These are phyloP conservation scores for Agarophyton chilense DNA, from an alignment of 23 red algal species.

Conservation along the genomic window DNA sequence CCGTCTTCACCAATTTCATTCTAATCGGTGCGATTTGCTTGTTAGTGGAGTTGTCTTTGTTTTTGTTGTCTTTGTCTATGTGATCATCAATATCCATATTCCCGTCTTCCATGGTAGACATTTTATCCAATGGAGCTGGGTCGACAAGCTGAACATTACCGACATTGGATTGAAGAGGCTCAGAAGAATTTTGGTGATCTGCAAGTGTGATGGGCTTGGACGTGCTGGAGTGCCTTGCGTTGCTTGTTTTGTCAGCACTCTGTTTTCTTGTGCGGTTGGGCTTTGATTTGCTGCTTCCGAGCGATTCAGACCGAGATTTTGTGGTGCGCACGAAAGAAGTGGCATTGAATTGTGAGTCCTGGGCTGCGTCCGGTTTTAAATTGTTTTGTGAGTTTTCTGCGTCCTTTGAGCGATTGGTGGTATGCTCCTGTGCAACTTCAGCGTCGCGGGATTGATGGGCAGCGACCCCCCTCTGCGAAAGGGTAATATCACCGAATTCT, in stretches of 20 bases:
- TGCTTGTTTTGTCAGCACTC: background rate
- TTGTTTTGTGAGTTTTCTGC: background rate
- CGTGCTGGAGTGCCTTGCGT: background rate
- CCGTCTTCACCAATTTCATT: background rate
- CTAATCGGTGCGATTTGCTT: background rate
- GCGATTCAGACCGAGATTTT: background rate
- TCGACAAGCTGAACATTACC: background rate
- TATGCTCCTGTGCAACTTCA: background rate
- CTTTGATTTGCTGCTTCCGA: background rate
- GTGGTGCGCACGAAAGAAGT: background rate
- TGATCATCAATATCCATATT: background rate
- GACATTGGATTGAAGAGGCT: background rate
- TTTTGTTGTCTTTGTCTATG: background rate
- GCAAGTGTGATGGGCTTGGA: background rate
- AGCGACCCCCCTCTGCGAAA: background rate
- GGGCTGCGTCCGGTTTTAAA: background rate
- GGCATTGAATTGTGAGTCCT: background rate
- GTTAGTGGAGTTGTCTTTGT: background rate
- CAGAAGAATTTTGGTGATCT: background rate
- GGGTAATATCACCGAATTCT: background rate
- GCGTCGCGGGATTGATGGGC: background rate
- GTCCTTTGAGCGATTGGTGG: background rate
- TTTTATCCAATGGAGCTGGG: background rate
- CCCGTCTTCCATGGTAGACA: background rate
- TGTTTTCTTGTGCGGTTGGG: background rate